Evolutionary conservation across 2,329 filamentous ascomycete genomes (phyloP).

Genomic region (Aureobasidium sp.): DNA sequence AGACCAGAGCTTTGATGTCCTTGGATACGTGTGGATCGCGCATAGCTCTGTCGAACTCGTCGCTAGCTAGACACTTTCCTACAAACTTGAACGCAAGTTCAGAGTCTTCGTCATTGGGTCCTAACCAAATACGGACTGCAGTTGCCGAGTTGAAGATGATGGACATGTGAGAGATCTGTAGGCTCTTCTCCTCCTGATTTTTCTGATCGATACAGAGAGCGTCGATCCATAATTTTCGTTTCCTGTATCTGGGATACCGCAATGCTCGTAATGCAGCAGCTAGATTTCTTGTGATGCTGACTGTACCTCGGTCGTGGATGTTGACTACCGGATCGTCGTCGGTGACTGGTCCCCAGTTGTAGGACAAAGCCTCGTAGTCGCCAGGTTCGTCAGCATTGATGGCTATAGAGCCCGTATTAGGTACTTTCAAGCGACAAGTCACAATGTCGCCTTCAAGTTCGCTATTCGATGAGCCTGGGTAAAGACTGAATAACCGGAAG

Average conservation of each 20-base stretch:
- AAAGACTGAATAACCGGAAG: background rate
- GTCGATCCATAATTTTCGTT: constrained; percentile 9
- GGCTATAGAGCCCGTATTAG: background rate
- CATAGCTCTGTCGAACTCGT: constrained; percentile 10
- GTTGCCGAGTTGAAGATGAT: constrained; percentile 10
- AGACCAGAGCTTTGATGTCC: background rate
- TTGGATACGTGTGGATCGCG: background rate
- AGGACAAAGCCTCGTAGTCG: constrained; percentile 11
- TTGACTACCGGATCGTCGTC: background rate
- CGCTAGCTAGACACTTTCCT: constrained; percentile 2
- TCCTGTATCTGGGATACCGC: background rate
- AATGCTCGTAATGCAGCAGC: constrained; percentile 1
- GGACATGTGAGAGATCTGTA: constrained; percentile 11
- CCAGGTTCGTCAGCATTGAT: background rate
- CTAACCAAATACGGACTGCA: constrained; percentile 10
- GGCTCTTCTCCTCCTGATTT: constrained; percentile 11
- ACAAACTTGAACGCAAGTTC: constrained; percentile 9
- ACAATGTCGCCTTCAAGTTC: background rate
- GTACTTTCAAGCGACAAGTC: background rate
- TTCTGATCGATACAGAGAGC: constrained; percentile 12
- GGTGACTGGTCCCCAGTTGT: constrained; percentile 10
- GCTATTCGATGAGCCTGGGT: background rate
- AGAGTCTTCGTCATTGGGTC: background rate
- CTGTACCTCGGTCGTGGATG: background rate
- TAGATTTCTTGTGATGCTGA: constrained; percentile 1